A percentile compares a stretch with the other conserved stretches of the same genome.
These are phyloP conservation scores for Persicaria tinctoria DNA, from an alignment of 148 eudicot species.

Conservation along the genomic window DNA sequence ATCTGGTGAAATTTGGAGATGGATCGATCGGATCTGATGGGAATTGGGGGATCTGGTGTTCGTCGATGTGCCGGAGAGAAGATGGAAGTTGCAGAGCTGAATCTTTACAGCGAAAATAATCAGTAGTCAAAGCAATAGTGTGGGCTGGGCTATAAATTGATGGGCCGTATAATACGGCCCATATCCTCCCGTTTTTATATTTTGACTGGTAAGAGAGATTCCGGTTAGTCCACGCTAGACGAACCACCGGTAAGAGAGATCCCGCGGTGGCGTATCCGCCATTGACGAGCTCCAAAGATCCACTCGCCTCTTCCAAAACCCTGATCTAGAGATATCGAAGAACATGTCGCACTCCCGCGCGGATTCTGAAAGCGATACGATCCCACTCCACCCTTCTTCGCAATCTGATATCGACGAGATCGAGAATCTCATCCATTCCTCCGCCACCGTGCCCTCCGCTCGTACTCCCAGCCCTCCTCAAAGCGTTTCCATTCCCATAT, in stretches of 20 bases:
- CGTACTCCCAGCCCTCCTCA: slow-evolving; percentile 47
- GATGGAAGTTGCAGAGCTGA: not conserved
- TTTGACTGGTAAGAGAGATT: too few species aligned
- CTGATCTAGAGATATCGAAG: not conserved
- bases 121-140: too few species aligned
- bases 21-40: not conserved
- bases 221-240: too few species aligned
- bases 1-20: not conserved
- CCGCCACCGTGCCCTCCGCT: slow-evolving; percentile 55
- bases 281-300: slow-evolving; percentile 3
- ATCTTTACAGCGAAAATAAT: not conserved
- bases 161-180: too few species aligned
- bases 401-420: slow-evolving; percentile 98
- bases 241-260: not conserved
- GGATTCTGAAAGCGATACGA: slow-evolving; percentile 24
- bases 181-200: too few species aligned
- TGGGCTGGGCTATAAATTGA: too few species aligned
- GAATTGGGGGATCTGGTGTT: slow-evolving; percentile 6
- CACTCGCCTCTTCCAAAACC: not conserved
- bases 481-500: slow-evolving; percentile 52
- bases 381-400: slow-evolving; percentile 59
- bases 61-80: not conserved
- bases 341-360: slow-evolving; percentile 19
- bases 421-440: slow-evolving; percentile 71
- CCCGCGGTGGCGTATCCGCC: not conserved